A percentile compares a stretch with the other conserved stretches of the same genome.
Conservation (phyloP, 2,329 filamentous ascomycete genomes). For the Hawksworthiomyces lignivorus region DNA sequence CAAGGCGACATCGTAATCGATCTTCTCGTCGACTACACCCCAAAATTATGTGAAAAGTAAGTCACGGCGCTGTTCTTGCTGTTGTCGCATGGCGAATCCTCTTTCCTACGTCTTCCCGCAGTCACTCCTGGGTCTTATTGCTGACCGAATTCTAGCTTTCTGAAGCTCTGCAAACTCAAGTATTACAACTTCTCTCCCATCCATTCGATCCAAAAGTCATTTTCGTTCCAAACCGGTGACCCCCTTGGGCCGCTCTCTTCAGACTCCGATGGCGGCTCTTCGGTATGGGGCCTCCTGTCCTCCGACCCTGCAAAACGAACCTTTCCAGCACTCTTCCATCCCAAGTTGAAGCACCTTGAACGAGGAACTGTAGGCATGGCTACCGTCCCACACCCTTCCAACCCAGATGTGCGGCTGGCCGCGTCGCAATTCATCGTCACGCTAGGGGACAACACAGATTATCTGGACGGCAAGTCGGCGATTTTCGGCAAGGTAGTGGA, state of each 20-base stretch:
- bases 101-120: background rate
- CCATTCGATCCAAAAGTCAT: slow-evolving; percentile 87
- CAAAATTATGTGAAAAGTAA: slow-evolving; percentile 91
- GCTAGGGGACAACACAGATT: slow-evolving; percentile 80
- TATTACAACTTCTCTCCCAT: slow-evolving; percentile 98
- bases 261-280: slow-evolving; percentile 85
- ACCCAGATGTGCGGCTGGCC: slow-evolving; percentile 75
- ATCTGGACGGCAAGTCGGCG: slow-evolving; percentile 85
- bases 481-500: slow-evolving; percentile 95
- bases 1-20: slow-evolving; percentile 93
- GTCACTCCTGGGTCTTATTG: background rate
- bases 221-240: slow-evolving; percentile 94
- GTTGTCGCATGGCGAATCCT: background rate
- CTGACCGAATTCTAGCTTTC: slow-evolving; percentile 58
- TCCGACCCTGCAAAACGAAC: slow-evolving; percentile 60
- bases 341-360: slow-evolving; percentile 81
- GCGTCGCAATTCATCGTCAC: slow-evolving; percentile 93
- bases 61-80: too few species aligned
- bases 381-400: slow-evolving; percentile 66
- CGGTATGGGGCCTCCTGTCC: slow-evolving; percentile 80
- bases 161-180: slow-evolving; percentile 98
- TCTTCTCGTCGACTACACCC: slow-evolving; percentile 79
- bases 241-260: slow-evolving; percentile 78
- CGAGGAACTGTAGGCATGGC: slow-evolving; percentile 96
- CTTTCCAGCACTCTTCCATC: slow-evolving; percentile 77